Conservation (phyloP, 306 rosid species). For the Dryas drummondii region DNA sequence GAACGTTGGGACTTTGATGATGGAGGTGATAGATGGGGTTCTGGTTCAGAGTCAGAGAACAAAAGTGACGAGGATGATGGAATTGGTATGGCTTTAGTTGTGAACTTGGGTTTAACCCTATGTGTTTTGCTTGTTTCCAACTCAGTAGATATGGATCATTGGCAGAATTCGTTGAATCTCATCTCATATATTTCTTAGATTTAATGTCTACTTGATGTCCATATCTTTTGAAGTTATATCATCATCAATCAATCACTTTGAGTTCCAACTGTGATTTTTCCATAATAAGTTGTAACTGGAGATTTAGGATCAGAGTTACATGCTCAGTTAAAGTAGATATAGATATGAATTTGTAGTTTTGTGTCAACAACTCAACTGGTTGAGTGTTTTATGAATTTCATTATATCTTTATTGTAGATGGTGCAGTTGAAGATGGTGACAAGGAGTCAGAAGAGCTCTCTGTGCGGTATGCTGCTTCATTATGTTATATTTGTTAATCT, state of each 20-base stretch:
- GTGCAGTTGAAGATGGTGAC: slow-evolving; percentile 40
- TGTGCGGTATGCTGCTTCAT: slow-evolving; percentile 43
- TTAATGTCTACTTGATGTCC: neutral
- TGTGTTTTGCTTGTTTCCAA: neutral
- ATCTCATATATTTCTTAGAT: too few relatives aligned
- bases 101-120: slow-evolving; percentile 9
- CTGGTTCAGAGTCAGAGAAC: slow-evolving; percentile 56
- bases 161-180: too few relatives aligned
- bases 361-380: neutral
- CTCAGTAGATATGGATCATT: neutral
- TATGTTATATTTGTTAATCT: neutral
- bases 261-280: slow-evolving; percentile 1
- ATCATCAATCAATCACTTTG: neutral
- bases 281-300: neutral
- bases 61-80: slow-evolving; percentile 48
- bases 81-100: slow-evolving; percentile 42
- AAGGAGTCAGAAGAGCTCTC: slow-evolving; percentile 67
- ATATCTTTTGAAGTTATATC: neutral
- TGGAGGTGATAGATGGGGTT: slow-evolving; percentile 81
- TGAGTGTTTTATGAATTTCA: neutral
- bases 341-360: neutral
- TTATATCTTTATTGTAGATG: slow-evolving; percentile 32
- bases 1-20: slow-evolving; percentile 89
- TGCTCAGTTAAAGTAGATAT: neutral
- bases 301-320: neutral